Base-by-base conservation (phyloP, 306 rosid species). In the Lablab purpureus region DNA sequence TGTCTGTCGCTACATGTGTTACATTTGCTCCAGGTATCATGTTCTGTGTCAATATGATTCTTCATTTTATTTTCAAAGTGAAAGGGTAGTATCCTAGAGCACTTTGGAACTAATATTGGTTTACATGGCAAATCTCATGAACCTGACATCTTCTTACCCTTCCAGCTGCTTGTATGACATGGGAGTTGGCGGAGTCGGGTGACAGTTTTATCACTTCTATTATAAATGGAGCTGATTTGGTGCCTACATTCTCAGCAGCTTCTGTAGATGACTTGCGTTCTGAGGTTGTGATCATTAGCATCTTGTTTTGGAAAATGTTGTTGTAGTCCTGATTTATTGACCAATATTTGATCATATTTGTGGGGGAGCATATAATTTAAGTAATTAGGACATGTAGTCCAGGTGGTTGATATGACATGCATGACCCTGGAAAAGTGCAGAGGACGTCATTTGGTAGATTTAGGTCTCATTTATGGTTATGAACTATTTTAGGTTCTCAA, bases 101-200 rank as follows among this genome's bases (percentile, higher is more conserved):
- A 54, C 58, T 41, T 86, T 62, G 25, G 71, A 28, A 64, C 46
- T 66, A 7, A 64, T 84, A 58, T 27, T 80, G 50, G 19, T 71
- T 45, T 60, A 27, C 23, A 19, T 9, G 12, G 54, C 46, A 30
- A 58, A 76, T 49, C 76, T 78, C 30, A 73, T 15, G 83, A 62
- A 75, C 32, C 75, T 93, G 51, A 84, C 73, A 49, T 2, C 40
- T 37, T 80, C 23, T 85, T 66, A 73, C 73, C 56, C 75, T 23
- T 84, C 89, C 93, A 95, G 99, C 96, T 86, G 98, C 99, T 47
- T 95, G 99, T 79, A 92, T 95, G 98, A 95, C 99, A 5, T 95
- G 97, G 98, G 99, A 93, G 74, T 85, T 95, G 88, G 99, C 98
- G 63, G 99, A 95, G 77, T 95, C 97, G 6, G 96, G 97, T 32